phyloP scores from a whole-genome alignment of 2,329 filamentous ascomycete genomes.

The Rachicladosporium sp. region DNA sequence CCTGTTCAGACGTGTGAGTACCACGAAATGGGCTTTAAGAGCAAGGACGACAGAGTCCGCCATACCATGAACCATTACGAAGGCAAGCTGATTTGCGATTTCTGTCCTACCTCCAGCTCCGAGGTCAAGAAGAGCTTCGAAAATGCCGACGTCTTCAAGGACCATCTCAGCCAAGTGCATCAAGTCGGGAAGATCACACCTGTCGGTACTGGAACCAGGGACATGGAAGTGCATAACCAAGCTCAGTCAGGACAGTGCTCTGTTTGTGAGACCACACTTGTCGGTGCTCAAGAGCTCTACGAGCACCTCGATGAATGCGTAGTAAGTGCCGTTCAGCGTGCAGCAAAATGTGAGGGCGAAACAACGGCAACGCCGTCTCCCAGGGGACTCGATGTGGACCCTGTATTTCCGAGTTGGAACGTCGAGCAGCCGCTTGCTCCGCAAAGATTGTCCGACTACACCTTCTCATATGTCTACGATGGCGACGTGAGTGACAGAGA shows the following conservation, averaged over 20 bases:
- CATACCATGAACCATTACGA: conserved; percentile 95
- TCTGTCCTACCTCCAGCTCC: conserved; percentile 80
- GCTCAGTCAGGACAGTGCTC: conserved; percentile 65
- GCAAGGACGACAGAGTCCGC: conserved; percentile 93
- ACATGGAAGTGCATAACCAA: conserved; percentile 34
- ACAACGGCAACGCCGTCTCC: no score
- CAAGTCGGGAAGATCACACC: conserved; percentile 71
- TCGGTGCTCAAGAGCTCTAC: conserved; percentile 88
- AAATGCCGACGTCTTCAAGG: conserved; percentile 89
- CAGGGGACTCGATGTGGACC: no score
- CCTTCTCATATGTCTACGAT: no score
- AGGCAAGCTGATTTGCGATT: conserved; percentile 92
- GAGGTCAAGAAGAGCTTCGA: conserved; percentile 92
- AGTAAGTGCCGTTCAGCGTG: conserved; percentile 46
- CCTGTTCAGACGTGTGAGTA: conserved; percentile 87
- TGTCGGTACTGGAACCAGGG: conserved; percentile 32
- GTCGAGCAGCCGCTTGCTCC: no score
- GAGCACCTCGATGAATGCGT: conserved; percentile 76
- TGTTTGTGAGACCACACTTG: conserved; percentile 75
- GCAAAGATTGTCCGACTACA: no score
- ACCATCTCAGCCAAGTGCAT: conserved; percentile 80
- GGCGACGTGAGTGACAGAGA: no score
- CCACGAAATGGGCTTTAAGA: conserved; percentile 72
- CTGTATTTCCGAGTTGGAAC: no score
- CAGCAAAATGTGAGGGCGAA: no score